Conservation (phyloP, 2,329 filamentous ascomycete species). For the Chaetomium olivaceum region DNA sequence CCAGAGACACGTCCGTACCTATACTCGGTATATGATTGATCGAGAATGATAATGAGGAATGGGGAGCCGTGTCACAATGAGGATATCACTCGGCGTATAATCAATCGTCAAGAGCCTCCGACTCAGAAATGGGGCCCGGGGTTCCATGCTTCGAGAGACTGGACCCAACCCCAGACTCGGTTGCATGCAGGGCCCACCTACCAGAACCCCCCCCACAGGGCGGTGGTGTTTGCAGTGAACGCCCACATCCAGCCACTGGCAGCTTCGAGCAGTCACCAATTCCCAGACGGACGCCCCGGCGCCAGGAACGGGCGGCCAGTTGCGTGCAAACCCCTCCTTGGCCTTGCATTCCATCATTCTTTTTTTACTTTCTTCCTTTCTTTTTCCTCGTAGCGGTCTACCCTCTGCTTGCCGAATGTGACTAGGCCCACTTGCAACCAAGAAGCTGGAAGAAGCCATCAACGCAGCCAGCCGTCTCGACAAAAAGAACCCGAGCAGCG, state of each 20-base stretch:
- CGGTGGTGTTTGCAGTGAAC: slow-evolving; percentile 11
- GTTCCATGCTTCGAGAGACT: slow-evolving; percentile 25
- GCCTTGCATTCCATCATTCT: slow-evolving; percentile 6
- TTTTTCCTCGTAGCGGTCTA: background rate
- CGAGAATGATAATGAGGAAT: background rate
- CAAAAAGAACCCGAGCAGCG: background rate
- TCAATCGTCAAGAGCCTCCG: background rate
- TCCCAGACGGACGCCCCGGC: background rate
- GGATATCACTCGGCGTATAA: background rate
- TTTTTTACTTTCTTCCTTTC: slow-evolving; percentile 13
- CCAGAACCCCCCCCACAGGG: slow-evolving; percentile 10
- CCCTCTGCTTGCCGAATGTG: background rate
- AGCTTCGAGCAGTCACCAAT: background rate
- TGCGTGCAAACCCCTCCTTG: slow-evolving; percentile 9
- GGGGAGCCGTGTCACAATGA: background rate
- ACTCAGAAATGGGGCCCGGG: background rate
- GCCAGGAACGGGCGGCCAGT: slow-evolving; percentile 4
- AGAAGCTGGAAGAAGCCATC: background rate
- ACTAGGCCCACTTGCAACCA: background rate
- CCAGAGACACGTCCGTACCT: background rate
- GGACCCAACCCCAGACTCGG: slow-evolving; percentile 20
- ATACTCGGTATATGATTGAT: background rate
- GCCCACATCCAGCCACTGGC: slow-evolving; percentile 3
- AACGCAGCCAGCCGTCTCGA: background rate
- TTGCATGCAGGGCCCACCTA: slow-evolving; percentile 13